Evolutionary conservation across 2,329 filamentous ascomycete genomes (phyloP).

Genomic region (Venturia pyrina): DNA sequence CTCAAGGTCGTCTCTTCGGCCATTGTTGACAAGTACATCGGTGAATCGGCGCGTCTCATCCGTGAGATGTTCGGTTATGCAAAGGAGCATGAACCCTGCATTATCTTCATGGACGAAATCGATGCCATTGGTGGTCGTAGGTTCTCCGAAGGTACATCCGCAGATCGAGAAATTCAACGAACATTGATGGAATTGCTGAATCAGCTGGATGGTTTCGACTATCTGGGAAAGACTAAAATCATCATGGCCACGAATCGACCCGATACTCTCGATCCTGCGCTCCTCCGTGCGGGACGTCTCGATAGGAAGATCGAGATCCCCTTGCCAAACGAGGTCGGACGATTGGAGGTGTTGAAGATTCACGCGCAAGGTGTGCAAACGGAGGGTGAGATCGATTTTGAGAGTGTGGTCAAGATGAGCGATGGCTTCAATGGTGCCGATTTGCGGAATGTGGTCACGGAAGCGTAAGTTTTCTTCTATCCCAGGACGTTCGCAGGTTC

Average conservation of each 20-base stretch:
- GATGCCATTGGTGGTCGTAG: constrained; percentile 94
- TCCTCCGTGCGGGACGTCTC: constrained; percentile 83
- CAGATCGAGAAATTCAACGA: constrained; percentile 95
- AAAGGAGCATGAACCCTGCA: constrained; percentile 98
- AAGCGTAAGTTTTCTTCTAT: constrained; percentile 61
- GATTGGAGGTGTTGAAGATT: constrained; percentile 96
- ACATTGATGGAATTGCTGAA: constrained; percentile 98
- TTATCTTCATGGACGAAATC: constrained; percentile 99
- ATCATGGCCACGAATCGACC: constrained; percentile 99
- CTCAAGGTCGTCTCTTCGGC: constrained; percentile 98
- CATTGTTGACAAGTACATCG: constrained; percentile 99
- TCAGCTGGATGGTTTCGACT: constrained; percentile 97
- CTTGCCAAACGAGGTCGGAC: constrained; percentile 90
- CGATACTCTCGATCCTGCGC: constrained; percentile 86
- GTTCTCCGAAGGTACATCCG: constrained; percentile 95
- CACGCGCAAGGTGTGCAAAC: constrained; percentile 77
- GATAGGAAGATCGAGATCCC: constrained; percentile 98
- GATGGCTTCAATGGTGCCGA: constrained; percentile 96
- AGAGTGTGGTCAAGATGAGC: constrained; percentile 99
- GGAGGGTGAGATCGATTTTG: constrained; percentile 95
- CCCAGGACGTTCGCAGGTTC: neutral
- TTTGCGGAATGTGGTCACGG: constrained; percentile 93
- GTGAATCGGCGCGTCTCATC: constrained; percentile 92
- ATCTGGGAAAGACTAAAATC: constrained; percentile 98
- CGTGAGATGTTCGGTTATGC: constrained; percentile 99